Percentiles rank a stretch among this genome's conserved stretches.
Conservation (phyloP, 352 stramenopile genomes). For the Globisporangium emineosum region DNA sequence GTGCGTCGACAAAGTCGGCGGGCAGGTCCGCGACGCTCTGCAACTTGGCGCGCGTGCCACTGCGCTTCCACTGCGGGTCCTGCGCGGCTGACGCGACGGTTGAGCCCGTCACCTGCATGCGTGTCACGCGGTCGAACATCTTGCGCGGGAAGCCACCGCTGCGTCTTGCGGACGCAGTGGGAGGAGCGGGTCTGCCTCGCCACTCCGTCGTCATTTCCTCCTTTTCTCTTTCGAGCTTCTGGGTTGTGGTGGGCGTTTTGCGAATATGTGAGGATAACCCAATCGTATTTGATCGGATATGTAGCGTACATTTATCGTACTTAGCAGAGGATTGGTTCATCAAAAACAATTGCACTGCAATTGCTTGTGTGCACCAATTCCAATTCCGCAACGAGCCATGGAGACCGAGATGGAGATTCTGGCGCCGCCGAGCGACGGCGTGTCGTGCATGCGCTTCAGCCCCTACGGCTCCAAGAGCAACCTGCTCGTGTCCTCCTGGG, state of each 20-base stretch:
- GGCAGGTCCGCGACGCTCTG: conserved; percentile 61
- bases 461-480: conserved; percentile 36
- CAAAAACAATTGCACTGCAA: conserved; percentile 7
- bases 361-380: background rate
- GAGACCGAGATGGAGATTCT: conserved; percentile 48
- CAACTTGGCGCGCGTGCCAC: conserved; percentile 29
- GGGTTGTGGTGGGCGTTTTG: conserved; percentile 5
- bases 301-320: background rate
- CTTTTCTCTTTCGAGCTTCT: background rate
- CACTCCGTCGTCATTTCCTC: conserved; percentile 5
- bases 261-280: background rate
- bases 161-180: conserved; percentile 7
- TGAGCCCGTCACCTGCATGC: conserved; percentile 63
- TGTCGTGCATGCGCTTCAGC: conserved; percentile 81
- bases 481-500: conserved; percentile 80
- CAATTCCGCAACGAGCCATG: conserved; percentile 17
- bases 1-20: conserved; percentile 33
- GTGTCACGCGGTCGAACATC: conserved; percentile 49
- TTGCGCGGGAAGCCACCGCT: conserved; percentile 14
- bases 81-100: conserved; percentile 12
- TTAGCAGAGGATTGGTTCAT: background rate
- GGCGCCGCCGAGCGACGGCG: conserved; percentile 78
- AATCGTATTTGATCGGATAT: background rate
- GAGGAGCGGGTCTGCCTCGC: conserved; percentile 6
- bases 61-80: conserved; percentile 36